These are phyloP conservation scores for Eucalyptus shirleyi DNA, from an alignment of 345 rosid genomes.

Conservation along the genomic window DNA sequence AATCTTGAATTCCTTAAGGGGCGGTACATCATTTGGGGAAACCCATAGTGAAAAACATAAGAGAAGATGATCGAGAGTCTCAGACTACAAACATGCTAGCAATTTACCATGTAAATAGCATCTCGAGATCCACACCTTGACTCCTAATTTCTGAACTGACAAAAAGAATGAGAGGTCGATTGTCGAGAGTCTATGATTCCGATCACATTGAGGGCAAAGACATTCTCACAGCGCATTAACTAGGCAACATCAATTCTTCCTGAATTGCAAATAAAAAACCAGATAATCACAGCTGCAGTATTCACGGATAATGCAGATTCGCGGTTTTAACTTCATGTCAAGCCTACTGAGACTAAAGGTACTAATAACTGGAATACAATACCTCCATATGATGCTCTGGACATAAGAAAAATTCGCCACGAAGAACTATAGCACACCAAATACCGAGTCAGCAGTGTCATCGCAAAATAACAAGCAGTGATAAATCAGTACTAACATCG, in stretches of 20 bases:
- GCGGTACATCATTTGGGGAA: constrained; percentile 57
- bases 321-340: not conserved
- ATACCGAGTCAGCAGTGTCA: not conserved
- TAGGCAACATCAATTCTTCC: not conserved
- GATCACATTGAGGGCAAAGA: not conserved
- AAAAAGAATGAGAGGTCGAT: too few relatives aligned
- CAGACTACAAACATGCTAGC: not conserved
- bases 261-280: fast-evolving
- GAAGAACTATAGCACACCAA: not conserved
- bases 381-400: not conserved
- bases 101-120: not conserved
- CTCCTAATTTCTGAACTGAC: too few relatives aligned
- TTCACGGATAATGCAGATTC: not conserved
- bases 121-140: not conserved
- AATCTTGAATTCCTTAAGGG: constrained; percentile 48
- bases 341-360: not conserved
- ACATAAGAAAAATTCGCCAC: not conserved
- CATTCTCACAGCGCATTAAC: not conserved
- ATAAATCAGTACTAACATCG: not conserved
- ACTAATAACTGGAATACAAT: not conserved
- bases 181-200: fast-evolving
- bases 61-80: not conserved
- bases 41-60: constrained; percentile 20
- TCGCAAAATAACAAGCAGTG: not conserved
- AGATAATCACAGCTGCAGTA: not conserved